A percentile compares a stretch with the other conserved stretches of the same genome.
These are phyloP conservation scores for Aspergillus terreus DNA, from an alignment of 2,329 filamentous ascomycete genomes.

Conservation along the genomic window DNA sequence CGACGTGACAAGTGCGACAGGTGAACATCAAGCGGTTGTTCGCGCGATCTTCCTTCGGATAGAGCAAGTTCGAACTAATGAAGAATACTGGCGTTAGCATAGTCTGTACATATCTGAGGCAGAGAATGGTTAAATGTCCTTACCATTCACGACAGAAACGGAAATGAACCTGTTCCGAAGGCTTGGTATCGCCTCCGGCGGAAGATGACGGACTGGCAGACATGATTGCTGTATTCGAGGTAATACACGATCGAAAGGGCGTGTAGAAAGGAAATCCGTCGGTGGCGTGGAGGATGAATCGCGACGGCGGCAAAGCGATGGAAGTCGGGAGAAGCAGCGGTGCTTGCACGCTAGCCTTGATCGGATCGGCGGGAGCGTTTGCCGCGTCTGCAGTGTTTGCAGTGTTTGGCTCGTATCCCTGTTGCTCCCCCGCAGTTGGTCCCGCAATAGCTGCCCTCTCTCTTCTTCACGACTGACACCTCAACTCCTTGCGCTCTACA, in stretches of 20 bases:
- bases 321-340: conserved; percentile 17
- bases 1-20: conserved; percentile 92
- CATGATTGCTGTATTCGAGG: conserved; percentile 20
- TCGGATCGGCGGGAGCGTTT: conserved; percentile 9
- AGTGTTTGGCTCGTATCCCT: conserved; percentile 19
- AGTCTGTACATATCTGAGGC: conserved; percentile 7
- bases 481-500: not conserved
- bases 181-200: conserved; percentile 35
- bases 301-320: not conserved
- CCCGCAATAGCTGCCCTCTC: conserved; percentile 1
- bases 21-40: conserved; percentile 86
- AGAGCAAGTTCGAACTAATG: conserved; percentile 85
- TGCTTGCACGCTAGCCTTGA: conserved; percentile 8
- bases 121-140: conserved; percentile 20
- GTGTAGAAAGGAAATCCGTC: too few relatives aligned
- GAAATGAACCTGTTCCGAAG: conserved; percentile 79
- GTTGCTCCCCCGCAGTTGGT: conserved; percentile 28
- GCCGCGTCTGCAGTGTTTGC: conserved; percentile 12
- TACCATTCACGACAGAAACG: conserved; percentile 97
- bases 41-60: conserved; percentile 88
- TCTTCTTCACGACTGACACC: conserved; percentile 3
- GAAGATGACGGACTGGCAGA: conserved; percentile 43
- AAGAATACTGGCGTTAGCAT: not conserved
- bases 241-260: too few relatives aligned
- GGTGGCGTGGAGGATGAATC: not conserved